Evolutionary conservation across 2,329 filamentous ascomycete genomes (phyloP), one percentile per base, ranked within the genome.

Genomic region (Clathrospora elynae): DNA sequence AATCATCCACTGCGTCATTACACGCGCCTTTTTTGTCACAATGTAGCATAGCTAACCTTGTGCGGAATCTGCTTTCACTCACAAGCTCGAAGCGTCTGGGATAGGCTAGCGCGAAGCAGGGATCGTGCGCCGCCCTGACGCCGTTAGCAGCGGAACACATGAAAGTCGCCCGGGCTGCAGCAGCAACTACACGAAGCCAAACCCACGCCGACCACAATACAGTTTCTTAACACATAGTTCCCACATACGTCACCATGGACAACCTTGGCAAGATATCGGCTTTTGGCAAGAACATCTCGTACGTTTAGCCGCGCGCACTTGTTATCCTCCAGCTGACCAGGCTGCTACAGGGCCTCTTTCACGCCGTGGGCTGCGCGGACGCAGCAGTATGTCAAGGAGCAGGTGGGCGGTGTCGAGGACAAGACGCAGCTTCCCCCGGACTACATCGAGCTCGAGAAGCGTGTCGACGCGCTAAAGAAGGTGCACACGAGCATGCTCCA

Each of bases 401-500:
- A 96, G 76, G 83, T 97, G 51, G 93, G 93, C 36, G 89, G 95
- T 74, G 89, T 84, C 51, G 91, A 96, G 57, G 93, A 97, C 73
- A 96, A 93, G 90, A 99, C 93, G 53, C 87, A 97, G 76, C 88
- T 99, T 29, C 93, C 93, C 31, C 86, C 91, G 59, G 93, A 97
- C 75, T 99, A 99, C 75, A 88, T 96, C 70, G 91, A 97, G 74
- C 87, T 99, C 51, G 93, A 99, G 83, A 96, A 96, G 82, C 86
- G 92, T 57, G 90, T 97, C 65, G 93, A 99, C 83, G 93, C 93
- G 46, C 79, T 99, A 69, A 97, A 96, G 80, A 85, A 88, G 68
- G 93, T 95, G 47, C 93, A 99, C 74, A 90, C 95, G 77, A 96
- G 95, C 79, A 88, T 99, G 79, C 84, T 99, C 53, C 84, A 90